phyloP scores from a whole-genome alignment of 805 yeast species.

The Barnettozyma pratensis region DNA sequence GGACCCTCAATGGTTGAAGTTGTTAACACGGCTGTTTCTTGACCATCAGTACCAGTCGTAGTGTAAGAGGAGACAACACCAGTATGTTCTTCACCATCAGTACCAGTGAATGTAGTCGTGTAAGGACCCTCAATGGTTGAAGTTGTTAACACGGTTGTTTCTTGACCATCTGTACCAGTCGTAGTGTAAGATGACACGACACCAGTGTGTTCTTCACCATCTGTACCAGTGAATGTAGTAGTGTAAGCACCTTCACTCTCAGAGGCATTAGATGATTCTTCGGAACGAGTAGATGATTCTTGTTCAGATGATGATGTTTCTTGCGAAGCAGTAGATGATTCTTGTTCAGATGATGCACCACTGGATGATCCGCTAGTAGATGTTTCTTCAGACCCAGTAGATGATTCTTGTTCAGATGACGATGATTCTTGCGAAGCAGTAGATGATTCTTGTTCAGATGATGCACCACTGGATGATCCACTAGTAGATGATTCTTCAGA shows the following conservation, averaged over 20 bases:
- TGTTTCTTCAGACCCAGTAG: neutral
- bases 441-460: neutral
- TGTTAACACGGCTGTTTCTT: too few species aligned
- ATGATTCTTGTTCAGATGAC: neutral
- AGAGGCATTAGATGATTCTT: neutral
- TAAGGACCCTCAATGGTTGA: too few species aligned
- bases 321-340: neutral
- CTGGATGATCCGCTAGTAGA: neutral
- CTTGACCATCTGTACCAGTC: neutral
- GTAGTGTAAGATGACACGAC: neutral
- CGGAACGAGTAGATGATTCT: neutral
- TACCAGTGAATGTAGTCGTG: too few species aligned
- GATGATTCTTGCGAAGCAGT: neutral
- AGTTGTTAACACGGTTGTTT: too few species aligned
- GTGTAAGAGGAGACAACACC: too few species aligned
- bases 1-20: too few species aligned
- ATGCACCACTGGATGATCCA: neutral
- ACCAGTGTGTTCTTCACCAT: neutral
- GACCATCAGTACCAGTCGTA: too few species aligned
- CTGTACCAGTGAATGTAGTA: constrained; percentile 1
- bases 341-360: neutral
- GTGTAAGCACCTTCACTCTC: constrained; percentile 3
- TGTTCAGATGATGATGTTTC: neutral
- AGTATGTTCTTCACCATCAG: too few species aligned
- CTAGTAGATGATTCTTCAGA: constrained; percentile 1